phyloP scores from a whole-genome alignment of 352 stramenopile genomes.

The Phytopythium litorale region DNA sequence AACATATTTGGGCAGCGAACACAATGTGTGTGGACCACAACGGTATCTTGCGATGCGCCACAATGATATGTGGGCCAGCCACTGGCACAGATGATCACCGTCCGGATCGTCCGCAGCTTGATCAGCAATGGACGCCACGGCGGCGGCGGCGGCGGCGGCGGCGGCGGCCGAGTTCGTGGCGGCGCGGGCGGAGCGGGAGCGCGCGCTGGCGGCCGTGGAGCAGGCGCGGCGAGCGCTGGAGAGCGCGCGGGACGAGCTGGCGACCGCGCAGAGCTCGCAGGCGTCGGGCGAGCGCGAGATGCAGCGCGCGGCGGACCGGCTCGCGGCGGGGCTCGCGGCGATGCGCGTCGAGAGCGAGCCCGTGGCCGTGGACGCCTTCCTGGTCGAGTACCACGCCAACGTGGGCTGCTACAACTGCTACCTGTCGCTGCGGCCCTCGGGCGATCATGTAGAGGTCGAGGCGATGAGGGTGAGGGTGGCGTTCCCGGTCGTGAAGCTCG shows the following conservation, averaged over 20 bases:
- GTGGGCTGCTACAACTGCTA: constrained; percentile 84
- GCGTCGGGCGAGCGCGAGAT: constrained; percentile 27
- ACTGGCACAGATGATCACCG: too few relatives aligned
- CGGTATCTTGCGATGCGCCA: too few relatives aligned
- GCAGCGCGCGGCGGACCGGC: constrained; percentile 17
- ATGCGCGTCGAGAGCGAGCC: constrained; percentile 14
- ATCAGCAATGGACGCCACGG: not conserved
- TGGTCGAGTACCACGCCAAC: constrained; percentile 79
- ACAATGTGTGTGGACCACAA: too few relatives aligned
- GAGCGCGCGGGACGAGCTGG: constrained; percentile 21
- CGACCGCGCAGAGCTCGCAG: constrained; percentile 20
- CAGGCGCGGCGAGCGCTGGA: constrained; percentile 17
- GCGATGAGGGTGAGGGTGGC: constrained; percentile 28
- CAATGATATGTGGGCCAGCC: not conserved
- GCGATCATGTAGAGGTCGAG: too few relatives aligned
- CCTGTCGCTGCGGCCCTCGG: constrained; percentile 21
- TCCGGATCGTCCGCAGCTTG: too few relatives aligned
- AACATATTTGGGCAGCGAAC: too few relatives aligned
- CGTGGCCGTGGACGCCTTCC: constrained; percentile 18
- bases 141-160: not conserved
- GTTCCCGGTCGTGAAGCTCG: constrained; percentile 35
- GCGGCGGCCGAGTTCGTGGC: constrained; percentile 31
- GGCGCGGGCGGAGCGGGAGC: constrained; percentile 37
- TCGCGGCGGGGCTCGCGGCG: constrained; percentile 17
- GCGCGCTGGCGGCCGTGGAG: constrained; percentile 23